phyloP scores from a whole-genome alignment of 192 early-diverging fungal species.

The Chytriomyces sp. region DNA sequence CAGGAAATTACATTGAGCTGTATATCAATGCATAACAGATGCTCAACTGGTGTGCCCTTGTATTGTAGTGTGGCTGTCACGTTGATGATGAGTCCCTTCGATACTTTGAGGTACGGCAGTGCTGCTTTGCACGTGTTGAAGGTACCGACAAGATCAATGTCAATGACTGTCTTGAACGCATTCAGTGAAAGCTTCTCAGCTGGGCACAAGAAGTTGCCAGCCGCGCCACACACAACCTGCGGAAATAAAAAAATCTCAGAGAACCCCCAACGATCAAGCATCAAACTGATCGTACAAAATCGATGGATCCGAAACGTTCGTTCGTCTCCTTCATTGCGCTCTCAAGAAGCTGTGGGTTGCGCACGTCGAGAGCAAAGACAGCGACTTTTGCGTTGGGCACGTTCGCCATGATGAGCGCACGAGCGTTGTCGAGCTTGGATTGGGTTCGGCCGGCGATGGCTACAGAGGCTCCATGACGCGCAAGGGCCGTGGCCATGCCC shows the following conservation, averaged over 20 bases:
- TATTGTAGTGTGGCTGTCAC: conserved; percentile 75
- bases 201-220: conserved; percentile 77
- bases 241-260: not conserved
- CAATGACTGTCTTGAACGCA: conserved; percentile 67
- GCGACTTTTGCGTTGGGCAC: conserved; percentile 24
- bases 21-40: conserved; percentile 35
- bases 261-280: not conserved
- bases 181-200: conserved; percentile 69
- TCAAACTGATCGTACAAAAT: conserved; percentile 51
- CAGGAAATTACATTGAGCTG: not conserved
- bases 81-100: conserved; percentile 71
- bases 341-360: conserved; percentile 63
- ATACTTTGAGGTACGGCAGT: conserved; percentile 68
- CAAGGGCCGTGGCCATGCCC: conserved; percentile 30
- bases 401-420: conserved; percentile 6
- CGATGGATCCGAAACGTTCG: conserved; percentile 70
- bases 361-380: conserved; percentile 68
- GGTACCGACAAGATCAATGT: conserved; percentile 71
- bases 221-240: conserved; percentile 58
- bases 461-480: conserved; percentile 53
- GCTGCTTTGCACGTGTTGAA: conserved; percentile 78
- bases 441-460: conserved; percentile 69
- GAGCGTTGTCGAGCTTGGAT: conserved; percentile 67
- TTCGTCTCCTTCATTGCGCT: conserved; percentile 62
- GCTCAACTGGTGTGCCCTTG: conserved; percentile 46